Percentiles rank a stretch among this genome's conserved stretches.
Evolutionary conservation across 2,329 filamentous ascomycete species (phyloP).

Genomic region (Cordyceps farinosa): DNA sequence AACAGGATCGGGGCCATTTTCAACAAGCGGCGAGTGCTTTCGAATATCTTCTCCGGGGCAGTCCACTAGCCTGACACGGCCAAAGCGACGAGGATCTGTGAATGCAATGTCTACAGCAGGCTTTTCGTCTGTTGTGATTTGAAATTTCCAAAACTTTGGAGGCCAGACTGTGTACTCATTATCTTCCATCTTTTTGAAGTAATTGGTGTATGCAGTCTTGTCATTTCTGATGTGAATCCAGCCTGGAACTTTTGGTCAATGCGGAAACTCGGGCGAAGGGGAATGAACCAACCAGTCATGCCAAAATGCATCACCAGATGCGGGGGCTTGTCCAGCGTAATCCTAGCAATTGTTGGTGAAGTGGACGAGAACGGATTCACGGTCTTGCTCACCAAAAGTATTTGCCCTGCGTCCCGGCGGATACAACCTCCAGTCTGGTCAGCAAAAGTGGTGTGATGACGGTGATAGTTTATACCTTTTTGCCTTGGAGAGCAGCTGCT

Average conservation of each 20-base stretch:
- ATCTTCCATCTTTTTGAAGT: conserved; percentile 69
- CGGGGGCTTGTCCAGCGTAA: conserved; percentile 65
- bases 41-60: conserved; percentile 74
- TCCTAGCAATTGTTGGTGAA: conserved; percentile 28
- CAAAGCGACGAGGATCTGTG: conserved; percentile 76
- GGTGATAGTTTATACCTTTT: conserved; percentile 44
- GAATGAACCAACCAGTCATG: conserved; percentile 50
- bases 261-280: neutral
- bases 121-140: conserved; percentile 60
- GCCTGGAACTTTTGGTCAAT: conserved; percentile 37
- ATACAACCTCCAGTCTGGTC: conserved; percentile 42
- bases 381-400: conserved; percentile 73
- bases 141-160: conserved; percentile 85
- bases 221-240: conserved; percentile 87
- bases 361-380: neutral
- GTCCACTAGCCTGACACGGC: conserved; percentile 75
- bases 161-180: conserved; percentile 69
- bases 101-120: conserved; percentile 66
- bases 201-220: conserved; percentile 73
- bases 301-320: conserved; percentile 90
- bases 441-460: neutral
- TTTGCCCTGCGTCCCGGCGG: conserved; percentile 84
- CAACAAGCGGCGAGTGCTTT: conserved; percentile 71
- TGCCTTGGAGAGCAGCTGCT: conserved; percentile 68
- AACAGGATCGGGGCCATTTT: conserved; percentile 93